phyloP scores from a whole-genome alignment of 345 rosid genomes.

The Kernera saxatilis region DNA sequence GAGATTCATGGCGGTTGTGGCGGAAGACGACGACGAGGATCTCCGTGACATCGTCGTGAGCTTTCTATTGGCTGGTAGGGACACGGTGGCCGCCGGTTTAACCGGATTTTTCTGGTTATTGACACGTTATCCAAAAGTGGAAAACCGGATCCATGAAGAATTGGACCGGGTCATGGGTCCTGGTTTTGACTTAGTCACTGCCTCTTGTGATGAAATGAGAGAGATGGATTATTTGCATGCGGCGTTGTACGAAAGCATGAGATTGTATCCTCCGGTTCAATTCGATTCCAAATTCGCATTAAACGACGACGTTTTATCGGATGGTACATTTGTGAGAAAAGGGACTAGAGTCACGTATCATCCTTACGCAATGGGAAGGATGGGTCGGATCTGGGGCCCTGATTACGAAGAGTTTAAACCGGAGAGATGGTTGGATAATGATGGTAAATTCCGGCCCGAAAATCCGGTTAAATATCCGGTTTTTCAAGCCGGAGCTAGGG shows the following conservation, averaged over 20 bases:
- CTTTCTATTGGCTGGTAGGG: slow-evolving; percentile 72
- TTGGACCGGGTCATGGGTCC: slow-evolving; percentile 36
- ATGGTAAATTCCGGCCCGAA: slow-evolving; percentile 41
- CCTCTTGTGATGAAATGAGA: slow-evolving; percentile 34
- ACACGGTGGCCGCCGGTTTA: slow-evolving; percentile 63
- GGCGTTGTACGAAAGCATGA: slow-evolving; percentile 51
- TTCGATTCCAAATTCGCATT: slow-evolving; percentile 64
- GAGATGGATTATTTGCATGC: slow-evolving; percentile 62
- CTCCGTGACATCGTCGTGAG: slow-evolving; percentile 63
- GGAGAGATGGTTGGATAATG: slow-evolving; percentile 56
- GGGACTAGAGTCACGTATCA: slow-evolving; percentile 79
- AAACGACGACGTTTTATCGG: slow-evolving; percentile 57
- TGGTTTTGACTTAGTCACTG: slow-evolving; percentile 24
- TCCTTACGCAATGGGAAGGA: slow-evolving; percentile 76
- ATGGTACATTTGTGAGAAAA: slow-evolving; percentile 44
- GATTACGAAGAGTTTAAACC: slow-evolving; percentile 69
- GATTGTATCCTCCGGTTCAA: slow-evolving; percentile 72
- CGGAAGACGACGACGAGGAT: slow-evolving; percentile 45
- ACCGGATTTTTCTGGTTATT: slow-evolving; percentile 64
- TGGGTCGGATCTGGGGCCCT: slow-evolving; percentile 60
- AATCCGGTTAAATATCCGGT: slow-evolving; percentile 65
- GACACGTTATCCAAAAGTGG: slow-evolving; percentile 43
- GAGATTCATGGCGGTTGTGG: slow-evolving; percentile 47
- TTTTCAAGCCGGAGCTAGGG: slow-evolving; percentile 68
- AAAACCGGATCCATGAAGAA: slow-evolving; percentile 45